These are phyloP conservation scores for Phytopythium helicoides DNA, from an alignment of 352 stramenopile species.

Conservation along the genomic window DNA sequence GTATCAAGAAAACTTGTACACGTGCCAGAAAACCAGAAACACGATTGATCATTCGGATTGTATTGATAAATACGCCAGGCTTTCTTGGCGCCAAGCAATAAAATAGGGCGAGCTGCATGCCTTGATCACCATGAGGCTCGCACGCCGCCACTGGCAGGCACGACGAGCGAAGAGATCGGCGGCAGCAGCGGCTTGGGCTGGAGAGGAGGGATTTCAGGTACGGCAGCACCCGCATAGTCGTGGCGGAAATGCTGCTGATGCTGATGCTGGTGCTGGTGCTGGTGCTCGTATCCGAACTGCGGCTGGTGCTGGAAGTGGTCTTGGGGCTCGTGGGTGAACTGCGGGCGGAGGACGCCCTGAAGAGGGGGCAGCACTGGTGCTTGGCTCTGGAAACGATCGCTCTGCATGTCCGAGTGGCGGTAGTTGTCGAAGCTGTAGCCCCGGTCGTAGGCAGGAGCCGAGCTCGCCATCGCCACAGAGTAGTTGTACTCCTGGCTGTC, in stretches of 20 bases:
- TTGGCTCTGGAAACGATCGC: neutral
- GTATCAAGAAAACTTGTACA: no score
- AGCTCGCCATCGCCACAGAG: no score
- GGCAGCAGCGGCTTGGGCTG: constrained; percentile 37
- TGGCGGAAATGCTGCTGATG: neutral
- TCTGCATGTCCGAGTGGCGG: neutral
- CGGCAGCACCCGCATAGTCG: neutral
- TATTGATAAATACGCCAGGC: neutral
- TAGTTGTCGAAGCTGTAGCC: neutral
- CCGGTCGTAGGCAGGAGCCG: neutral
- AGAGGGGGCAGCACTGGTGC: neutral
- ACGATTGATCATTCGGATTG: neutral
- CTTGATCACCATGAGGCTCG: constrained; percentile 1
- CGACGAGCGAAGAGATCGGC: constrained; percentile 52
- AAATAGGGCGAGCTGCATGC: no score
- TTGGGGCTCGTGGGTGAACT: neutral
- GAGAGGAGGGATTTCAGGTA: constrained; percentile 32
- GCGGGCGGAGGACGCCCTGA: constrained; percentile 3
- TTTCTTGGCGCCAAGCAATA: neutral
- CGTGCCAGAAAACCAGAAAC: neutral
- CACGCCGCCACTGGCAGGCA: constrained; percentile 2
- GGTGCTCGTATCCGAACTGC: constrained; percentile 7
- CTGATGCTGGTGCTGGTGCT: neutral
- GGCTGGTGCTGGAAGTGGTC: neutral
- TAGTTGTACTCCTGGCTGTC: neutral